phyloP scores from a whole-genome alignment of 768 basidiomycete species.

The Austroboletus eburneus region DNA sequence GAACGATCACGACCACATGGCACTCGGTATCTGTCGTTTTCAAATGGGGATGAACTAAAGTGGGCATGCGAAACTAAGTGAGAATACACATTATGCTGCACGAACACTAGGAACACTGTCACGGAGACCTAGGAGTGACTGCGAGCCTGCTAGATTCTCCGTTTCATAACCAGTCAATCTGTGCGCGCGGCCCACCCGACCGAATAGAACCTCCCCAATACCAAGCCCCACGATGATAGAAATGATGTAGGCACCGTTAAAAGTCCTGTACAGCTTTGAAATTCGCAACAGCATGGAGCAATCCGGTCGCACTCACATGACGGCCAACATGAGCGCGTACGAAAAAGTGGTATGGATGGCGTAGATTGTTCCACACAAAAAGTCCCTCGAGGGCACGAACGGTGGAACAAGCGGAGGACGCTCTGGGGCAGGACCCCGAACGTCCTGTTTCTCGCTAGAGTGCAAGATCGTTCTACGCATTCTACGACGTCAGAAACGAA shows the following conservation, averaged over 20 bases:
- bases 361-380: conserved; percentile 64
- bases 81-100: too few species aligned
- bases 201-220: conserved; percentile 74
- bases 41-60: too few species aligned
- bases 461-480: conserved; percentile 7
- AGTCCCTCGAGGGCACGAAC: conserved; percentile 64
- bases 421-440: neutral
- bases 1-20: too few species aligned
- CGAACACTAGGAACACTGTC: too few species aligned
- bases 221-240: conserved; percentile 67
- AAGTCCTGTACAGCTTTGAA: conserved; percentile 56
- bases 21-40: too few species aligned
- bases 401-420: conserved; percentile 42
- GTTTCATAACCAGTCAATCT: neutral
- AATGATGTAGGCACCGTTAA: conserved; percentile 74
- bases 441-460: too few species aligned
- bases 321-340: conserved; percentile 75
- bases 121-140: too few species aligned
- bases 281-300: neutral
- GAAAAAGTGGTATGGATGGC: conserved; percentile 57
- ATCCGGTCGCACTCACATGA: conserved; percentile 53
- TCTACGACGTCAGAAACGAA: neutral
- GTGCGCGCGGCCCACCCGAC: conserved; percentile 40
- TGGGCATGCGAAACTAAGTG: too few species aligned
- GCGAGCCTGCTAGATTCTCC: too few species aligned